Conservation (phyloP, 345 rosid species). For the Salix exigua region DNA sequence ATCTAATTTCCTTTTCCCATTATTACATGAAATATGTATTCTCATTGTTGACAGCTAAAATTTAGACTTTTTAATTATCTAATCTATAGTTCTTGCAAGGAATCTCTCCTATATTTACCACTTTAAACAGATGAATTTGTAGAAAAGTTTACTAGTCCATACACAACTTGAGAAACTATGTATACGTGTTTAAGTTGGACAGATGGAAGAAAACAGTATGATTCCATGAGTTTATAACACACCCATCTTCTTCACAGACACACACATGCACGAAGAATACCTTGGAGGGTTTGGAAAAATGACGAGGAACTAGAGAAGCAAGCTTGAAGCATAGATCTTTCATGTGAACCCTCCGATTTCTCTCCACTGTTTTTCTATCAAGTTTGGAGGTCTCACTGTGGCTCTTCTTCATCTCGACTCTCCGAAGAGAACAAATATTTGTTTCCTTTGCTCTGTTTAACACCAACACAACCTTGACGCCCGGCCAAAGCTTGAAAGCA, state of each 20-base stretch:
- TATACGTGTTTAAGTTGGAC: not conserved
- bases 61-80: not conserved
- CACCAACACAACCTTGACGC: not conserved
- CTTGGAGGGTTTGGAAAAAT: slow-evolving; percentile 33
- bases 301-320: slow-evolving; percentile 42
- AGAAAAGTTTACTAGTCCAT: not conserved
- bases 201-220: not conserved
- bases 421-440: not conserved
- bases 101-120: not conserved
- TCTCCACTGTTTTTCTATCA: slow-evolving; percentile 56
- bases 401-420: slow-evolving; percentile 24
- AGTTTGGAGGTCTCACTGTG: slow-evolving; percentile 21
- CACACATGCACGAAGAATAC: slow-evolving; percentile 15
- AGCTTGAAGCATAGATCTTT: slow-evolving; percentile 51
- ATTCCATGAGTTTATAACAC: not conserved
- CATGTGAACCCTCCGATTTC: slow-evolving; percentile 58
- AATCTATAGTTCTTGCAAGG: not conserved
- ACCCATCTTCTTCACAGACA: not conserved
- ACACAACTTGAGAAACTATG: not conserved
- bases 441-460: not conserved
- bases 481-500: not conserved
- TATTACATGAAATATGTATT: not conserved
- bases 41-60: not conserved
- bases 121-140: not conserved
- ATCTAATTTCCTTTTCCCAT: not conserved